These are phyloP conservation scores for Linnemannia exigua DNA, from an alignment of 192 early-diverging fungal species.

Conservation along the genomic window DNA sequence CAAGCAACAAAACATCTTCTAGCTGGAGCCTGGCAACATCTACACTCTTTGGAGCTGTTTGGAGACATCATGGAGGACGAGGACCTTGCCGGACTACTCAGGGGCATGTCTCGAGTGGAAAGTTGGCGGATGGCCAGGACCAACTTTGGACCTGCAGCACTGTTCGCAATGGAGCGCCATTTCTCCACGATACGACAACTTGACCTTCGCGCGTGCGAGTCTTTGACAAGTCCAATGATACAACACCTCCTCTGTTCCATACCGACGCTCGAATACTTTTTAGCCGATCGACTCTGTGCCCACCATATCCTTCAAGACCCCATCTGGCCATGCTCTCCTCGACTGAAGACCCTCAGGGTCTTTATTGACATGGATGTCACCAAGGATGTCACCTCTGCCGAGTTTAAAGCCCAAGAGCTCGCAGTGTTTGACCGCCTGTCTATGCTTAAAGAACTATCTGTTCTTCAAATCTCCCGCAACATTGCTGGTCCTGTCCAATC, in stretches of 20 bases:
- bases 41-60: not conserved
- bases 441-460: not conserved
- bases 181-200: not conserved
- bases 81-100: not conserved
- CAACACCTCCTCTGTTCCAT: not conserved
- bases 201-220: not conserved
- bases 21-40: not conserved
- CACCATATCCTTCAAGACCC: not conserved
- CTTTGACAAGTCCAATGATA: not conserved
- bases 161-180: not conserved
- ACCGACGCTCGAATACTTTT: not conserved
- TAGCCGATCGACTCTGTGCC: not conserved
- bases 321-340: not conserved
- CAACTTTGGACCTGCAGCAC: not conserved
- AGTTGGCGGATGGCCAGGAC: not conserved
- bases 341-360: not conserved
- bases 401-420: not conserved
- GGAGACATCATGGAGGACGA: not conserved
- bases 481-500: not conserved
- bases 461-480: not conserved
- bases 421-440: not conserved
- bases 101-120: not conserved
- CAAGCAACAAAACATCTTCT: not conserved
- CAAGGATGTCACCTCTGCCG: not conserved
- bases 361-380: slow-evolving; percentile 1